Evolutionary conservation across 768 basidiomycete species (phyloP).

Genomic region (Termitomyces sp.): DNA sequence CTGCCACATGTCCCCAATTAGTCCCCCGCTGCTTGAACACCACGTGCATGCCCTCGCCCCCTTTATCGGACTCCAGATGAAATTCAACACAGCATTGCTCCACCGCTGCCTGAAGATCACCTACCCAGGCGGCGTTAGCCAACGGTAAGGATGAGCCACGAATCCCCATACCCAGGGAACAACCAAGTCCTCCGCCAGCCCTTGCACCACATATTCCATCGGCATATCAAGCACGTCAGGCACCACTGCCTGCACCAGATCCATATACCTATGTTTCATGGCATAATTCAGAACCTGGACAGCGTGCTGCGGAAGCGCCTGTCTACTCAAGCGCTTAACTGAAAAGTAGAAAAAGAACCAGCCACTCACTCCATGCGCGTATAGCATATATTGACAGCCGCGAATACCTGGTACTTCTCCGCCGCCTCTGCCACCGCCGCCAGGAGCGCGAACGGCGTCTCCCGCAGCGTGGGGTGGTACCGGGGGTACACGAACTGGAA

Average conservation of each 20-base stretch:
- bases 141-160: neutral
- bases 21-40: neutral
- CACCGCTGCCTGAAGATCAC: neutral
- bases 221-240: constrained; percentile 5
- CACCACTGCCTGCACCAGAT: neutral
- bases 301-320: neutral
- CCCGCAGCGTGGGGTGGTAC: neutral
- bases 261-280: neutral
- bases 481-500: constrained; percentile 7
- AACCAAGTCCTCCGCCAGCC: neutral
- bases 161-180: constrained; percentile 1
- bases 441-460: neutral
- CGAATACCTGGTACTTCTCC: constrained; percentile 9
- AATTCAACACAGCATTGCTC: neutral
- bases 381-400: constrained; percentile 1
- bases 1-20: neutral
- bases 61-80: neutral
- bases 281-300: neutral
- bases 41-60: too few relatives aligned
- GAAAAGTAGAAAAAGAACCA: too few relatives aligned
- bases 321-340: neutral
- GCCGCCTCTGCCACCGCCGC: constrained; percentile 1
- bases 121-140: neutral
- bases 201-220: neutral
- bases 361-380: constrained; percentile 3